A percentile compares a stretch with the other conserved stretches of the same genome.
phyloP scores from a whole-genome alignment of 1,284 basidiomycete species.

The Volvariella surrecta region DNA sequence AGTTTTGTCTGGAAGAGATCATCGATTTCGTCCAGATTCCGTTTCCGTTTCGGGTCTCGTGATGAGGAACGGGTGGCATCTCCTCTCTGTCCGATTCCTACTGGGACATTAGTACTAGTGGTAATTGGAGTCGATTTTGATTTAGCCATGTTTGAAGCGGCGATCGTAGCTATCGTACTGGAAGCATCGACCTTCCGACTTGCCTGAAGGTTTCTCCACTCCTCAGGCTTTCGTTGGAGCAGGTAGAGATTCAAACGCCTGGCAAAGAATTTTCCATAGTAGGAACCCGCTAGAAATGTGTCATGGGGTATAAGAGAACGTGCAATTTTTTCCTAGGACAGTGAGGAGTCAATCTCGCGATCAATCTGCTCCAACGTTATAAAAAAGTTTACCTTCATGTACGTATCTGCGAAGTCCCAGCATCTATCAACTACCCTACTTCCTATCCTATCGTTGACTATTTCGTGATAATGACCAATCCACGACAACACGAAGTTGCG shows the following conservation, averaged over 20 bases:
- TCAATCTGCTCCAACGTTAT: constrained; percentile 1
- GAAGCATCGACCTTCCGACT: constrained; percentile 16
- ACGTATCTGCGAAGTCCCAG: constrained; percentile 84
- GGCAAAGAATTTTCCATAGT: constrained; percentile 82
- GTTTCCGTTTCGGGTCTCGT: constrained; percentile 20
- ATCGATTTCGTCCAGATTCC: constrained; percentile 59
- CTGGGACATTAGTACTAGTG: not conserved
- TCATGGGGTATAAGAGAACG: constrained; percentile 68
- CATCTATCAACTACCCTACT: constrained; percentile 82
- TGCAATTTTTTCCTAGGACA: constrained; percentile 78
- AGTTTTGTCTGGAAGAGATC: constrained; percentile 50
- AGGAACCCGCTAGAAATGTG: constrained; percentile 61
- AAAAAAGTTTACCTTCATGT: constrained; percentile 62
- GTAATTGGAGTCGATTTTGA: constrained; percentile 7
- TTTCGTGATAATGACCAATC: constrained; percentile 66
- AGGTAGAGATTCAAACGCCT: constrained; percentile 74
- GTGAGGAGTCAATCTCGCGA: constrained; percentile 2
- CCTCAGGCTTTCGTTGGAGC: constrained; percentile 68
- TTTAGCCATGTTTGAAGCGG: constrained; percentile 3
- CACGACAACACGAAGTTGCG: constrained; percentile 68
- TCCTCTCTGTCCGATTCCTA: not conserved
- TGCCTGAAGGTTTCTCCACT: constrained; percentile 65
- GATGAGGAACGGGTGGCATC: constrained; percentile 11
- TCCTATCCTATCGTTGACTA: constrained; percentile 84
- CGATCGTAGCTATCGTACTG: constrained; percentile 10